Percentiles rank a stretch among this genome's conserved stretches.
phyloP scores from a whole-genome alignment of 345 rosid species.

The Acer yangbiense region DNA sequence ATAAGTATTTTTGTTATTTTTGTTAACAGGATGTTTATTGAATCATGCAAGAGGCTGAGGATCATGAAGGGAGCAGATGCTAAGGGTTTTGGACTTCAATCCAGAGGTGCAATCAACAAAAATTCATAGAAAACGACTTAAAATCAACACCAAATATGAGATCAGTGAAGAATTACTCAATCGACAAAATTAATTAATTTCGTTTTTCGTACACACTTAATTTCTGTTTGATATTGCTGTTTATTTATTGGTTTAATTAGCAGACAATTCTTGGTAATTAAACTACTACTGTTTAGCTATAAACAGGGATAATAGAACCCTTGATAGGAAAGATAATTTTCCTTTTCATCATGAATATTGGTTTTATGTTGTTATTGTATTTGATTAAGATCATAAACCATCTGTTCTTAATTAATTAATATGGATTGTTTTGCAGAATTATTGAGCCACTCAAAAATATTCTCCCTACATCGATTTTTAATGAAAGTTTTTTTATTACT shows the following conservation, averaged over 20 bases:
- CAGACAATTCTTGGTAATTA: slow-evolving; percentile 22
- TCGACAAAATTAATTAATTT: slow-evolving; percentile 15
- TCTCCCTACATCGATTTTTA: too few relatives aligned
- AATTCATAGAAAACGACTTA: background rate
- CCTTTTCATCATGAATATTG: background rate
- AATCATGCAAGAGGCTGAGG: slow-evolving; percentile 67
- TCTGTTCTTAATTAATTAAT: background rate
- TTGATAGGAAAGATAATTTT: slow-evolving; percentile 7
- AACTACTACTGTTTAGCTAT: background rate
- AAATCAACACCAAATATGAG: background rate
- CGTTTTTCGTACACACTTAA: slow-evolving; percentile 17
- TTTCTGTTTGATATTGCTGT: slow-evolving; percentile 11
- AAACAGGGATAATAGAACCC: slow-evolving; percentile 7
- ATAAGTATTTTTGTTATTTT: background rate
- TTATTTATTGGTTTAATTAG: slow-evolving; percentile 22
- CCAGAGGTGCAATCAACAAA: slow-evolving; percentile 5
- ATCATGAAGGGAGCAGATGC: slow-evolving; percentile 64
- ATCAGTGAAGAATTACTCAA: slow-evolving; percentile 1
- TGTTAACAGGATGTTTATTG: slow-evolving; percentile 58
- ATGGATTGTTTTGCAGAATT: background rate
- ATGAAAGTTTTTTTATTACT: too few relatives aligned
- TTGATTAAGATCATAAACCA: background rate
- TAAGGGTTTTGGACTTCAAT: slow-evolving; percentile 15
- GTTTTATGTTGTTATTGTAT: background rate
- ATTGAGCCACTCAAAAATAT: too few relatives aligned